Percentiles rank a stretch among this genome's conserved stretches.
phyloP scores from a whole-genome alignment of 805 yeast species.

The Debaryomyces prosopidis region DNA sequence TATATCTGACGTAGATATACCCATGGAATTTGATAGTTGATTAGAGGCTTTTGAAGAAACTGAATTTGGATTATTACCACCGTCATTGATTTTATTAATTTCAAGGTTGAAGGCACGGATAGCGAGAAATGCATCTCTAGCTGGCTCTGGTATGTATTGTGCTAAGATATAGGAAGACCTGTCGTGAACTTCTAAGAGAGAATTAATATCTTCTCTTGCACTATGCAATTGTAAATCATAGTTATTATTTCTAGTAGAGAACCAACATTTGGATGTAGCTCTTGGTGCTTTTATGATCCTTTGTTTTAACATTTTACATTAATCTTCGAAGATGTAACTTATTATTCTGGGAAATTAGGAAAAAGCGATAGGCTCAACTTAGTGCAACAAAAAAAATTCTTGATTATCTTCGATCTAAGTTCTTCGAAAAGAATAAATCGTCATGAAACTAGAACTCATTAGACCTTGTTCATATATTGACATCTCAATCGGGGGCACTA shows the following conservation, averaged over 20 bases:
- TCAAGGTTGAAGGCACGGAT: conserved; percentile 67
- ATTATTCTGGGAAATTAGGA: too few species aligned
- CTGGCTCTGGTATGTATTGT: conserved; percentile 66
- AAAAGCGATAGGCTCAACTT: too few species aligned
- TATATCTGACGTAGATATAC: conserved; percentile 45
- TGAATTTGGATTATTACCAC: conserved; percentile 22
- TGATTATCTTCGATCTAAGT: not conserved
- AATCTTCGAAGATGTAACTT: too few species aligned
- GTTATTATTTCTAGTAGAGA: conserved; percentile 2
- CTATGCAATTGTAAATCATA: conserved; percentile 13
- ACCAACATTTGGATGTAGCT: not conserved
- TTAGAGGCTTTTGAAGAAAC: conserved; percentile 31
- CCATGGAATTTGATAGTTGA: conserved; percentile 29
- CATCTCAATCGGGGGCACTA: conserved; percentile 41
- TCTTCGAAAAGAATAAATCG: not conserved
- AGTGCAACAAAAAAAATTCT: too few species aligned
- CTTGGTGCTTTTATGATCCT: not conserved
- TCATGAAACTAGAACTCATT: conserved; percentile 33
- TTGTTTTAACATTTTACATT: not conserved
- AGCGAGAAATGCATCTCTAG: conserved; percentile 63
- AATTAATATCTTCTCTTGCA: conserved; percentile 45
- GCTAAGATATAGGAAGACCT: conserved; percentile 64
- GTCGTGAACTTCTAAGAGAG: conserved; percentile 50
- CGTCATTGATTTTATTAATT: conserved; percentile 47
- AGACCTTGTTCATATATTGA: conserved; percentile 49